These are phyloP conservation scores for Raddia distichophylla DNA, from an alignment of 176 grass and related monocot species.

Conservation along the genomic window DNA sequence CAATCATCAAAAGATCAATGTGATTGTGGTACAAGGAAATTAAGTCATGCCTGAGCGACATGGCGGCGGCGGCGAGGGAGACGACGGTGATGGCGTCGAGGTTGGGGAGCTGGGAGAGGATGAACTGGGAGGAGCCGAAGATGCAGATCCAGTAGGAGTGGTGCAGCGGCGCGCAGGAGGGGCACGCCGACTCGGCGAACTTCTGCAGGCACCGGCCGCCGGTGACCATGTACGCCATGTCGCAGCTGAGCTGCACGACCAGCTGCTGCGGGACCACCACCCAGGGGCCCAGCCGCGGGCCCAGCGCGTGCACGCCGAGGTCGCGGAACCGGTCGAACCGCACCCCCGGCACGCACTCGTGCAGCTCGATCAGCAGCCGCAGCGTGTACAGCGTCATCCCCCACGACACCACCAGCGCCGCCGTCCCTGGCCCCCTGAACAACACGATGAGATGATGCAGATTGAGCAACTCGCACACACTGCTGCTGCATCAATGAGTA, in stretches of 20 bases:
- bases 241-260: slow-evolving; percentile 66
- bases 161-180: slow-evolving; percentile 46
- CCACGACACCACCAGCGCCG: slow-evolving; percentile 66
- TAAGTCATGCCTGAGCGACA: slow-evolving; percentile 57
- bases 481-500: too few relatives aligned
- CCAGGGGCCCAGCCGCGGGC: slow-evolving; percentile 73
- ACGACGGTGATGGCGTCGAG: slow-evolving; percentile 68
- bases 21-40: too few relatives aligned
- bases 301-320: slow-evolving; percentile 76
- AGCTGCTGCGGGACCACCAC: slow-evolving; percentile 84
- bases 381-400: slow-evolving; percentile 86
- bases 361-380: slow-evolving; percentile 85
- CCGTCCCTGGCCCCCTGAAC: slow-evolving; percentile 54
- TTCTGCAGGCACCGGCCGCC: slow-evolving; percentile 74
- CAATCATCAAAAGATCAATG: too few relatives aligned
- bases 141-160: slow-evolving; percentile 82
- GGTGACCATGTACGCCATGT: slow-evolving; percentile 87
- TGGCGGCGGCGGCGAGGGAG: slow-evolving; percentile 71
- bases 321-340: slow-evolving; percentile 86
- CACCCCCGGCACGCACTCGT: slow-evolving; percentile 86
- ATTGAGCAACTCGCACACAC: too few relatives aligned
- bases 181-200: slow-evolving; percentile 48
- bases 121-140: slow-evolving; percentile 74
- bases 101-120: slow-evolving; percentile 71
- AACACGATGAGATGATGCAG: too few relatives aligned